A percentile compares a stretch with the other conserved stretches of the same genome.
Conservation (phyloP, 805 yeast species). For the Candida verbasci region DNA sequence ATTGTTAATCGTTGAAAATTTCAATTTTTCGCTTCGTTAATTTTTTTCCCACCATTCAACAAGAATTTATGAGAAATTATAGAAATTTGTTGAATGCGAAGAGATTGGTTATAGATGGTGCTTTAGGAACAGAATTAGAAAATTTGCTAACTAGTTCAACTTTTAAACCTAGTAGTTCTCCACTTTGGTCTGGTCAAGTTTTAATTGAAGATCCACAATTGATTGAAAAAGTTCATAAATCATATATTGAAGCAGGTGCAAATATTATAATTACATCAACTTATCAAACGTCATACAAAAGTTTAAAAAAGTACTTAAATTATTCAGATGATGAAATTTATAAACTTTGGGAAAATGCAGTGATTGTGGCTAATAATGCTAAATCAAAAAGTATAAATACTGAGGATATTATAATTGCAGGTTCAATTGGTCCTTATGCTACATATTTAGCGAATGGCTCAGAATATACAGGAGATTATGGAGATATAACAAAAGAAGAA, state of each 20-base stretch:
- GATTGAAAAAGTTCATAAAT: conserved; percentile 44
- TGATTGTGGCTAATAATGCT: conserved; percentile 20
- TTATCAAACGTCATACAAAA: conserved; percentile 53
- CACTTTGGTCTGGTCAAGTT: conserved; percentile 61
- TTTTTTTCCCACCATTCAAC: background rate
- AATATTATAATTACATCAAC: conserved; percentile 53
- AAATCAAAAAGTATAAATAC: background rate
- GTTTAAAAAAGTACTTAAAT: conserved; percentile 24
- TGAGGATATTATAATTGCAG: conserved; percentile 38
- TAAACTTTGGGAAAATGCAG: conserved; percentile 19
- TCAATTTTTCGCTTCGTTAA: too few relatives aligned
- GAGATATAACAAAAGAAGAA: conserved; percentile 29
- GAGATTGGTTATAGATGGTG: conserved; percentile 48
- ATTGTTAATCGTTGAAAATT: too few relatives aligned
- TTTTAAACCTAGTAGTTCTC: conserved; percentile 27
- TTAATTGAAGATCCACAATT: conserved; percentile 40
- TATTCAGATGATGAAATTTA: conserved; percentile 13
- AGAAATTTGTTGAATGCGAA: background rate
- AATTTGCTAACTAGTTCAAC: conserved; percentile 30
- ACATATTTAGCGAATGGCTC: conserved; percentile 63
- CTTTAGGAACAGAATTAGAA: conserved; percentile 61
- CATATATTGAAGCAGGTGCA: conserved; percentile 52
- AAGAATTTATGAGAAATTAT: conserved; percentile 8
- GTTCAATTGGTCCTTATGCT: conserved; percentile 76
- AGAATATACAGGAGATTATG: conserved; percentile 70